Conservation (phyloP, 1,139 yeast species). For the Magnusiomyces magnusii region DNA sequence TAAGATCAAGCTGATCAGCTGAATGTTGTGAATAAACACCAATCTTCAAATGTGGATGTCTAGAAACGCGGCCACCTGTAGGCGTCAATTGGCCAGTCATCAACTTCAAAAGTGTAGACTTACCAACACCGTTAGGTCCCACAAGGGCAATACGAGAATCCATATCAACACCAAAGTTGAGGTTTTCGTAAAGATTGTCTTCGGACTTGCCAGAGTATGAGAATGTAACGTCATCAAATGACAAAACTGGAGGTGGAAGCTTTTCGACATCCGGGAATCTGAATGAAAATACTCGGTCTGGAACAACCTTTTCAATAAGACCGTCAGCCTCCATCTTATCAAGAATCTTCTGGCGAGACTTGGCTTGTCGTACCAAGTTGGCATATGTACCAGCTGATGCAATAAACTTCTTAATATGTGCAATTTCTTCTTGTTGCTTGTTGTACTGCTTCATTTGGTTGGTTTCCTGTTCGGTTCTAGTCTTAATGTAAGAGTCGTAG, state of each 20-base stretch:
- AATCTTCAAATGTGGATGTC: constrained; percentile 94
- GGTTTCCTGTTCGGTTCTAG: constrained; percentile 88
- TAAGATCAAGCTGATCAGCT: constrained; percentile 93
- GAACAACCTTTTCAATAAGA: constrained; percentile 84
- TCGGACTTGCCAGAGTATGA: constrained; percentile 83
- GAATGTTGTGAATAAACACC: constrained; percentile 99
- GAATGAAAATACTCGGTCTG: constrained; percentile 89
- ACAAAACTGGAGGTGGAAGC: constrained; percentile 97
- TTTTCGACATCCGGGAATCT: constrained; percentile 94
- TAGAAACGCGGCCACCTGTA: constrained; percentile 89
- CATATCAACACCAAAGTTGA: constrained; percentile 99
- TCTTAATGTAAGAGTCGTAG: constrained; percentile 93
- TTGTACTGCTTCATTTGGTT: constrained; percentile 96
- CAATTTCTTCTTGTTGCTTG: constrained; percentile 98
- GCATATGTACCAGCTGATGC: constrained; percentile 99
- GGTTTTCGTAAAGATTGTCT: constrained; percentile 80
- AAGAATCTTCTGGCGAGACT: constrained; percentile 97
- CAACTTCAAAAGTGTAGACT: constrained; percentile 87
- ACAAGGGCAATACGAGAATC: constrained; percentile 97
- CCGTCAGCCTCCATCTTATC: constrained; percentile 99
- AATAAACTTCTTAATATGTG: constrained; percentile 95
- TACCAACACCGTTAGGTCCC: constrained; percentile 99
- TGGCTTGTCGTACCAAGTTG: constrained; percentile 96
- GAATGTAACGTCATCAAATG: constrained; percentile 92
- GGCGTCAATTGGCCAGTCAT: constrained; percentile 94